Percentiles rank a stretch among this genome's conserved stretches.
phyloP scores from a whole-genome alignment of 345 rosid genomes.

The Hibiscus trionum region DNA sequence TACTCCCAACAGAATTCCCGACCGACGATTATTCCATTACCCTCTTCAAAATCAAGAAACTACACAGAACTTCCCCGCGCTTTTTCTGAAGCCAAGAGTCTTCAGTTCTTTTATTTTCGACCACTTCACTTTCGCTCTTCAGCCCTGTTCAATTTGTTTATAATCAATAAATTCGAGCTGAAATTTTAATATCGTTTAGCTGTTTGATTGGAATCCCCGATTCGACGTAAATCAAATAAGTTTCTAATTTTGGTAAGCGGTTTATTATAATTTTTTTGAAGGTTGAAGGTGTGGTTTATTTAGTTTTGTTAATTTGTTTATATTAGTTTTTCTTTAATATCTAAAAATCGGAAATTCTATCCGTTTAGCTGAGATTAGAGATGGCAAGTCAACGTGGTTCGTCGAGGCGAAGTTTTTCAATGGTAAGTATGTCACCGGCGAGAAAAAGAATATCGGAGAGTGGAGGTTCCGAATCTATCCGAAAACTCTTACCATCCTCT shows the following conservation, averaged over 20 bases:
- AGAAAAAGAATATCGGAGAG: constrained; percentile 53
- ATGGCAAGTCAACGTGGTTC: constrained; percentile 81
- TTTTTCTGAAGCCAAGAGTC: neutral
- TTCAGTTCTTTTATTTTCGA: neutral
- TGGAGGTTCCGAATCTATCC: constrained; percentile 40
- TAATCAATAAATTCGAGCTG: neutral
- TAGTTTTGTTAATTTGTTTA: neutral
- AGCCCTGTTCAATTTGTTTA: neutral
- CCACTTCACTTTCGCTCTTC: neutral
- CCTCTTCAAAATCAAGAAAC: neutral
- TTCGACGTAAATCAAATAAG: constrained; percentile 12
- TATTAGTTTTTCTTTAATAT: neutral
- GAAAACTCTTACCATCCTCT: constrained; percentile 52
- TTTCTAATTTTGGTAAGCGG: constrained; percentile 5
- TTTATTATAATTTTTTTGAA: neutral
- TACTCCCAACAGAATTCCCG: constrained; percentile 31
- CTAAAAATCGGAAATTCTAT: neutral
- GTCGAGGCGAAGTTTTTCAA: constrained; percentile 55
- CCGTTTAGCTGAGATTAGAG: neutral
- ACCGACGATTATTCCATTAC: neutral
- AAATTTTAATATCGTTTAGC: neutral
- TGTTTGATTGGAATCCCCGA: neutral
- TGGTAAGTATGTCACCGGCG: constrained; percentile 34
- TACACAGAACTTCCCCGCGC: neutral
- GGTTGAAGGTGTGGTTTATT: no score